Base-by-base conservation (phyloP, 169 alveolate species). In the Plasmodium vinckei region DNA sequence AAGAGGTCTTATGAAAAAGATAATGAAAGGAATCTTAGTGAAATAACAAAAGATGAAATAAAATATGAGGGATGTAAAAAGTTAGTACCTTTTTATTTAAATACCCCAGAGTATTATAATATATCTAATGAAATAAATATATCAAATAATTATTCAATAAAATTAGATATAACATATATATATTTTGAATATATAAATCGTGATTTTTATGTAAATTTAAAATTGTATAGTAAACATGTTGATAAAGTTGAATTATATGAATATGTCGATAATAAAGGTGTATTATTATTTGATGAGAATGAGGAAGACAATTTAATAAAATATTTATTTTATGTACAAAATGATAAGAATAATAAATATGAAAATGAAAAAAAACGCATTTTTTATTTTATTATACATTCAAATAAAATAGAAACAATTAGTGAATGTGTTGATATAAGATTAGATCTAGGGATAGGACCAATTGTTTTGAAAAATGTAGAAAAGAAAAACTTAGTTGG, bases 31-130 rank as follows among this genome's bases (percentile, higher is more conserved):
- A 9, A 23, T 60, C 51, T 42, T 46, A 56, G 17, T 19, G 65
- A 73, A 49, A 5, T 44, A 33, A 33, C 42, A 33, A 33, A 33
- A 33, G 5, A 33, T 33, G 42, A 33, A 33, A 4, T 33, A 2
- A 5, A 33, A 33, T 33, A 33, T 33, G 7, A 33, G 5, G 7
- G 7, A 6, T 77, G 68, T 51, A 51, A 42, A 17, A 51, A 63
- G 6, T n/a, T 77, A 19, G 13, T 77, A 17, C 88, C 88, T 5
- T 47, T 77, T 63, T 77, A 63, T 69, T 57, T 77, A 21, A 77
- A 77, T 46, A 77, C 44, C 12, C 64, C 60, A 47, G 39, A 77
- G 7, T 64, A 63, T 64, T 49, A 44, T 19, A 77, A 49, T 46
- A 23, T 68, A 21, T 56, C 19, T 17, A 9, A 46, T 12, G 88